Base-by-base conservation (phyloP, 2,329 filamentous ascomycete genomes). In the Ilyonectria destructans region DNA sequence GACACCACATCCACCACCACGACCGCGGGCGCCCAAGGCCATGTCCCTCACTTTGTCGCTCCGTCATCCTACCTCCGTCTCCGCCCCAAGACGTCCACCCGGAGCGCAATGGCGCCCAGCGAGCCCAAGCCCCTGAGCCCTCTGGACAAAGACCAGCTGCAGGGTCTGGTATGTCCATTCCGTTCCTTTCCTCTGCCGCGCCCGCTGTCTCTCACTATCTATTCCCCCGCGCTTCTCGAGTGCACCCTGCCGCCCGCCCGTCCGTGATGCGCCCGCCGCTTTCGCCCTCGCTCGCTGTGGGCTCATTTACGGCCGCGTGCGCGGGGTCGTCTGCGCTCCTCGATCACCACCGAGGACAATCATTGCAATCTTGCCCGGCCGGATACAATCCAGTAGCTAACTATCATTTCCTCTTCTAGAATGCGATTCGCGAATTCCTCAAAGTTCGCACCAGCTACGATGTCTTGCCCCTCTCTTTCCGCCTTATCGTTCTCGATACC, bases 381-480 rank as follows among this genome's bases (percentile, higher is more conserved):
- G 21, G n/a, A 51, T 10, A 37, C 57, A 26, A 17, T 37, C 35
- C 45, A 33, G 64, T 69, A 59, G 70, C 69, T 70, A 40, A 70
- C 63, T 58, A 72, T 52, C 17, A 21, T 23, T 40, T 56, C 48
- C 17, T 60, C 15, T 23, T 31, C 52, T 82, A 97, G 95, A 92
- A 92, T 85, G 92, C 93, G 71, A 95, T 98, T 77, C 93, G 96
- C 82, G 93, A 97, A 76, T 99, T 99, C 84, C 91, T 99, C 80
- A 97, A 95, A 82, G 92, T 97, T 75, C 92, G 96, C 79, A 98
- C 94, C 40, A 98, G 95, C 81, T 99, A 99, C 86, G 96, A 99
- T 84, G 96, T 99, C 74, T 88, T 99, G 55, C 96, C 96, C 19
- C 90, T 99, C 69, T 98, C 95, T 74, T 99, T 97, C 83, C 93